These are phyloP conservation scores for Coprinopsis sp. DNA, from an alignment of 768 basidiomycete genomes.

Conservation along the genomic window DNA sequence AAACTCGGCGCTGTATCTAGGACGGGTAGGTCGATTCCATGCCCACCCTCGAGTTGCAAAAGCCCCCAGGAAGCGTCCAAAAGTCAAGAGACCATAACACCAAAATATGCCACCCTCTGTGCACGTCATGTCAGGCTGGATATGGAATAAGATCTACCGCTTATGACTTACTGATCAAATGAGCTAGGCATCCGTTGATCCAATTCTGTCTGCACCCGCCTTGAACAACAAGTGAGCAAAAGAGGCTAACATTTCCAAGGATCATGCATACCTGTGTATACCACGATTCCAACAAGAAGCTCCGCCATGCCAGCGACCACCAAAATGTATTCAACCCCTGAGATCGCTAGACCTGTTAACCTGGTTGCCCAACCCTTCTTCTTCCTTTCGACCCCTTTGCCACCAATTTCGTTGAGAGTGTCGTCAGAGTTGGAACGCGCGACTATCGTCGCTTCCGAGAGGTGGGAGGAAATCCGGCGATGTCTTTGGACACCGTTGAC, in stretches of 20 bases:
- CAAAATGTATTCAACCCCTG: constrained; percentile 54
- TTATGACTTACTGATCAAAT: constrained; percentile 73
- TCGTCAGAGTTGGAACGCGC: constrained; percentile 53
- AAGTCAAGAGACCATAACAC: constrained; percentile 83
- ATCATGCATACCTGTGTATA: constrained; percentile 60
- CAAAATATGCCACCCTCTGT: constrained; percentile 93
- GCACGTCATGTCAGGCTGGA: constrained; percentile 7
- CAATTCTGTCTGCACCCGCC: constrained; percentile 78
- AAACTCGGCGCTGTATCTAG: constrained; percentile 64
- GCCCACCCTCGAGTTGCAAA: constrained; percentile 90
- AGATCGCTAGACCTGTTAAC: constrained; percentile 43
- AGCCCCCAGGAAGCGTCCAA: constrained; percentile 91
- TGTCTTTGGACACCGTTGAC: constrained; percentile 44
- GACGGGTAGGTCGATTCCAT: constrained; percentile 71
- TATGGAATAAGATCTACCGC: background rate
- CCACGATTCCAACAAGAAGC: constrained; percentile 63
- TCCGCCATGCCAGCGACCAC: constrained; percentile 70
- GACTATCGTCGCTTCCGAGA: constrained; percentile 53
- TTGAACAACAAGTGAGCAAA: constrained; percentile 14
- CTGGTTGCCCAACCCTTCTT: constrained; percentile 15
- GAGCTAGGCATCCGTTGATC: constrained; percentile 81
- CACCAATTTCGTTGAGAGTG: constrained; percentile 45
- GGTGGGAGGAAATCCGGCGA: constrained; percentile 39
- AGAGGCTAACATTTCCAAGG: background rate
- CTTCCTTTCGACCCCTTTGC: constrained; percentile 10